phyloP scores from a whole-genome alignment of 768 basidiomycete species.

The Trametes punicea region DNA sequence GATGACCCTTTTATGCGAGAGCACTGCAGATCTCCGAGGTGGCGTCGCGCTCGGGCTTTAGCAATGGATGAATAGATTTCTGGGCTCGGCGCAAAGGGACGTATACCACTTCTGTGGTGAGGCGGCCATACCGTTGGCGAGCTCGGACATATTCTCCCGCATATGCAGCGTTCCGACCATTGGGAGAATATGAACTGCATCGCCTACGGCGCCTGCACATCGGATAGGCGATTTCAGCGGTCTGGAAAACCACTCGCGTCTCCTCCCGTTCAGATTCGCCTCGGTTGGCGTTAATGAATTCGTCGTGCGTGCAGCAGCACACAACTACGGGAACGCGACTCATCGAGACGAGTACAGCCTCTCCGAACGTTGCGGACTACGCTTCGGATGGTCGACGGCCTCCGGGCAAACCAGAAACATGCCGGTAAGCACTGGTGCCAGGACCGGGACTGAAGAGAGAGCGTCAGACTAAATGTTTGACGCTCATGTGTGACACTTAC shows the following conservation, averaged over 20 bases:
- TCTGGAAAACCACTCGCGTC: not conserved
- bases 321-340: too few species aligned
- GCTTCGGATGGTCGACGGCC: conserved; percentile 2
- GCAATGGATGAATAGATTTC: not conserved
- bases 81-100: not conserved
- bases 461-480: not conserved
- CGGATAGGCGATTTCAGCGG: conserved; percentile 3
- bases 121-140: not conserved
- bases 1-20: not conserved
- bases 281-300: not conserved
- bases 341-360: too few species aligned
- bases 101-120: not conserved
- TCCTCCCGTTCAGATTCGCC: not conserved
- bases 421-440: conserved; percentile 10
- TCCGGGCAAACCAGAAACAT: not conserved
- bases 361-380: conserved; percentile 5
- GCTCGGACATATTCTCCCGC: too few species aligned
- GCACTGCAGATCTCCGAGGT: not conserved
- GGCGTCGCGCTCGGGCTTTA: not conserved
- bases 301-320: not conserved
- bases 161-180: conserved; percentile 6
- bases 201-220: not conserved
- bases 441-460: not conserved
- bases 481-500: not conserved
- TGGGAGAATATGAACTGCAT: not conserved